Percentiles rank a stretch among this genome's conserved stretches.
Evolutionary conservation across 1,284 basidiomycete species (phyloP).

Genomic region (Rhodotorula sp.): DNA sequence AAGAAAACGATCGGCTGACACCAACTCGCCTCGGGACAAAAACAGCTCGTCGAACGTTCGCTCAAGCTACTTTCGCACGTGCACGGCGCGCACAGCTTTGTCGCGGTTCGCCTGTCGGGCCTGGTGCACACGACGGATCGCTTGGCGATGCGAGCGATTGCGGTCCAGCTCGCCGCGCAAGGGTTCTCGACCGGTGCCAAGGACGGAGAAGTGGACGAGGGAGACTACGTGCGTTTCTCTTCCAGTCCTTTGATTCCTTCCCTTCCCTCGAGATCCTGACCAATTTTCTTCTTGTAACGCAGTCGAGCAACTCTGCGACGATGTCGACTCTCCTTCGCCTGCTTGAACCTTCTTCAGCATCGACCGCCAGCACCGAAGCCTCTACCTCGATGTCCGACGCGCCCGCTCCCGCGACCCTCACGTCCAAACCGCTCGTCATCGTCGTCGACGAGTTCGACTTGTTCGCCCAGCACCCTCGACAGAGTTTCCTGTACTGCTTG

Average conservation of each 20-base stretch:
- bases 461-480: constrained; percentile 68
- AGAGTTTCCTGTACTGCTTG: constrained; percentile 50
- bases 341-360: constrained; percentile 43
- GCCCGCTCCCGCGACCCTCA: constrained; percentile 30
- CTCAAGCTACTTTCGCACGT: constrained; percentile 31
- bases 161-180: constrained; percentile 63
- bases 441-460: constrained; percentile 87
- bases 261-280: too few relatives aligned
- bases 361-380: neutral
- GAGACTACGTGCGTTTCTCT: constrained; percentile 43
- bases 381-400: neutral
- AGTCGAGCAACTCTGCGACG: constrained; percentile 45
- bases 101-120: constrained; percentile 80
- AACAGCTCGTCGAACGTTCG: constrained; percentile 41
- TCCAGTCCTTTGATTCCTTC: too few relatives aligned
- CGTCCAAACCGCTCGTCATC: constrained; percentile 68
- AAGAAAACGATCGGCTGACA: too few relatives aligned
- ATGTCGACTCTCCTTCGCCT: constrained; percentile 43
- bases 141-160: constrained; percentile 88
- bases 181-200: constrained; percentile 32
- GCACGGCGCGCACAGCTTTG: constrained; percentile 52
- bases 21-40: too few relatives aligned
- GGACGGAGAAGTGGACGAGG: constrained; percentile 49
- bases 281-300: neutral
- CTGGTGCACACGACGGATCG: constrained; percentile 79